A percentile compares a stretch with the other conserved stretches of the same genome.
Evolutionary conservation across 148 eudicot species (phyloP).

Genomic region (Amaranthus cruentus): DNA sequence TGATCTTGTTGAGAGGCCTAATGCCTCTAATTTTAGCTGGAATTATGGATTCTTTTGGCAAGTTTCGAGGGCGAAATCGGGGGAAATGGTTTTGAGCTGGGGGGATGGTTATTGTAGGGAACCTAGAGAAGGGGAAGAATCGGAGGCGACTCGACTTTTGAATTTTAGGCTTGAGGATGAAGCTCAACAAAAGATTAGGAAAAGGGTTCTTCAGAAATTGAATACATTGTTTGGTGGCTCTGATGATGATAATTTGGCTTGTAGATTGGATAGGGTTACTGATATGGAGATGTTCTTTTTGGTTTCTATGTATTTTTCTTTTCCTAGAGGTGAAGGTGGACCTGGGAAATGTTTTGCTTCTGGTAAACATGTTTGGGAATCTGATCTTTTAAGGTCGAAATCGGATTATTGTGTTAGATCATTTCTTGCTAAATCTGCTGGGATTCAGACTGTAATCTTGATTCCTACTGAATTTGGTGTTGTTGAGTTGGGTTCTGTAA

Average conservation of each 20-base stretch:
- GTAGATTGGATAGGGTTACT: constrained; percentile 72
- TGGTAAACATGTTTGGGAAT: constrained; percentile 61
- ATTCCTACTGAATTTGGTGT: constrained; percentile 86
- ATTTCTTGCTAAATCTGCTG: constrained; percentile 62
- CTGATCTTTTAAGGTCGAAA: constrained; percentile 42
- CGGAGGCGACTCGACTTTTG: constrained; percentile 40
- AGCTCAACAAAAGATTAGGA: constrained; percentile 73
- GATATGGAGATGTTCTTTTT: constrained; percentile 88
- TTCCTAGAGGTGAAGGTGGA: constrained; percentile 64
- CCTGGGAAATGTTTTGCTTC: constrained; percentile 63
- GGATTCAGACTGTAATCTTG: constrained; percentile 70
- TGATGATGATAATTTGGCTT: constrained; percentile 75
- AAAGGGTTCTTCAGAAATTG: constrained; percentile 75
- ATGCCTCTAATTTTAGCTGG: constrained; percentile 64
- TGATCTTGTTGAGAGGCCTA: constrained; percentile 74
- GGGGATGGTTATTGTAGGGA: constrained; percentile 97
- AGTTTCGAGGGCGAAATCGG: constrained; percentile 52
- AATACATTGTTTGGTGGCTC: constrained; percentile 66
- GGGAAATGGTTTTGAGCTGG: constrained; percentile 81
- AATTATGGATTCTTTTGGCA: constrained; percentile 97
- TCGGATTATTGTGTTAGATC: constrained; percentile 69
- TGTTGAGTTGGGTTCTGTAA: constrained; percentile 77
- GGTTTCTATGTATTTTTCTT: constrained; percentile 80
- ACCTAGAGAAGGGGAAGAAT: constrained; percentile 66
- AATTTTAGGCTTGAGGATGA: constrained; percentile 57